Conservation (phyloP, 169 alveolate species). For the Cryptosporidium muris region DNA sequence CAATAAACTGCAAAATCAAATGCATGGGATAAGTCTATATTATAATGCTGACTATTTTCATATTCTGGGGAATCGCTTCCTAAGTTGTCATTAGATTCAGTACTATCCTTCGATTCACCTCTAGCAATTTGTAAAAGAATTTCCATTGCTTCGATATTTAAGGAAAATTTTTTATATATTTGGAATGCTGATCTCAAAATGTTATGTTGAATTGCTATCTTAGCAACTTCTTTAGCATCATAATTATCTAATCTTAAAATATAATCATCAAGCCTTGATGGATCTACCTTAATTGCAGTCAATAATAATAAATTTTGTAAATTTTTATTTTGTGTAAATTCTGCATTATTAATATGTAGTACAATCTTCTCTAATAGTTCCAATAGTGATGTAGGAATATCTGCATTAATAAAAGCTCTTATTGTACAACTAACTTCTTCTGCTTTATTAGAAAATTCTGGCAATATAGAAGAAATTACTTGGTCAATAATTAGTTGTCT, state of each 20-base stretch:
- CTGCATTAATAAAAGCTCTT: conserved; percentile 97
- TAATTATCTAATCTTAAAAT: conserved; percentile 95
- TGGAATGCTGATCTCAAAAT: conserved; percentile 92
- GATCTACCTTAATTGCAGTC: conserved; percentile 93
- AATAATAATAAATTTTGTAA: conserved; percentile 92
- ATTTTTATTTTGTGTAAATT: conserved; percentile 95
- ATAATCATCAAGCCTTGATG: conserved; percentile 92
- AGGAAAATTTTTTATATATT: conserved; percentile 89
- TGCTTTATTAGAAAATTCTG: conserved; percentile 95
- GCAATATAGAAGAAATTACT: conserved; percentile 94
- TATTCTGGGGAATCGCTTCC: conserved; percentile 1
- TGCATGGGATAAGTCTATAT: conserved; percentile 31
- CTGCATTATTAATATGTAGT: conserved; percentile 88
- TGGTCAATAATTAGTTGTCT: conserved; percentile 95
- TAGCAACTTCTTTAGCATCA: conserved; percentile 96
- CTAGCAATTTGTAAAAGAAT: conserved; percentile 82
- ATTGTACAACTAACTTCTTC: conserved; percentile 85
- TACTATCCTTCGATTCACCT: conserved; percentile 73
- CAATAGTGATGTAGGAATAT: conserved; percentile 92
- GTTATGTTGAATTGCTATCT: conserved; percentile 84
- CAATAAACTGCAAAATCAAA: conserved; percentile 58
- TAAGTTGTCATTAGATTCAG: neutral
- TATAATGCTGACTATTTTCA: conserved; percentile 70
- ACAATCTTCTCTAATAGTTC: conserved; percentile 94
- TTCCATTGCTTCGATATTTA: conserved; percentile 93